These are phyloP conservation scores for Fusarium concolor DNA, from an alignment of 2,329 filamentous ascomycete species.

Conservation along the genomic window DNA sequence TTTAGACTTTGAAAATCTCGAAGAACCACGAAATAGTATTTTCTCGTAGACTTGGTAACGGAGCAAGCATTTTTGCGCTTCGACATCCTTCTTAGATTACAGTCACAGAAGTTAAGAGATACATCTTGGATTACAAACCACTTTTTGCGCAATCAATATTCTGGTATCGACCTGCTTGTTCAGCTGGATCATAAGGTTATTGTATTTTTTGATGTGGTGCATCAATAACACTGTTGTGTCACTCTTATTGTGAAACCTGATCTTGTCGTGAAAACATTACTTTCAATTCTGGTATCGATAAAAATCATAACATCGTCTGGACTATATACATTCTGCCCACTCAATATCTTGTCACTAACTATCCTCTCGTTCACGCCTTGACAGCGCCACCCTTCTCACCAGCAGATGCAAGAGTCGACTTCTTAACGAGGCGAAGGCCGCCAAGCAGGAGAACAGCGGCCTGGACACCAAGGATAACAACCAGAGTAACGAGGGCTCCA, in stretches of 20 bases:
- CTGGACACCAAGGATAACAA: conserved; percentile 61
- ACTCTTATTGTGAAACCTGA: no score
- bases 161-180: no score
- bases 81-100: not conserved
- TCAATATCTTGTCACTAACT: not conserved
- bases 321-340: not conserved
- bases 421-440: conserved; percentile 62
- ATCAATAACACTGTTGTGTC: no score
- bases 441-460: conserved; percentile 56
- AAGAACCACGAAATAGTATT: no score
- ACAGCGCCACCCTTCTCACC: conserved; percentile 11
- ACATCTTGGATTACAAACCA: not conserved
- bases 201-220: no score
- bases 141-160: no score
- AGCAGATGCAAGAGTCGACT: conserved; percentile 51
- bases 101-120: not conserved
- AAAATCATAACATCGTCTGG: conserved; percentile 10
- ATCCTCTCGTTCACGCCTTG: conserved; percentile 39
- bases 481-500: conserved; percentile 73
- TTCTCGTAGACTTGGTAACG: not conserved
- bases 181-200: no score
- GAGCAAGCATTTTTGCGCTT: not conserved
- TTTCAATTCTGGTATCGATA: conserved; percentile 1
- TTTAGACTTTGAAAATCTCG: no score
- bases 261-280: no score